phyloP scores from a whole-genome alignment of 768 basidiomycete genomes.

The Tylopilus cervinicoccineus region DNA sequence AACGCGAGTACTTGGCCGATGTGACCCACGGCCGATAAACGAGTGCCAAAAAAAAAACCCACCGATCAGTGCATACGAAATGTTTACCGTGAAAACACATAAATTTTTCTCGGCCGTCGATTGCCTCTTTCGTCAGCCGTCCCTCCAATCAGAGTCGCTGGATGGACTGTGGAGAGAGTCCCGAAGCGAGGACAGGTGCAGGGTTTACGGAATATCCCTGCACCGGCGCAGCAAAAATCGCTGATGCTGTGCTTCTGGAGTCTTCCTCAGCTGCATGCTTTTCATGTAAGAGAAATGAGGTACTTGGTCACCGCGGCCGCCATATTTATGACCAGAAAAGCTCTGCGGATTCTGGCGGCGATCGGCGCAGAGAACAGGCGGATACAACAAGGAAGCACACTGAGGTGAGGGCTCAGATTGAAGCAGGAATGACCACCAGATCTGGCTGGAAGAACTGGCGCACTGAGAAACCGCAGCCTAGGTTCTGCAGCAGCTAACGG shows the following conservation, averaged over 20 bases:
- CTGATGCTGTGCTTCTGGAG: constrained; percentile 19
- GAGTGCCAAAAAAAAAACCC: not conserved
- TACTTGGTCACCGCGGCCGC: constrained; percentile 1
- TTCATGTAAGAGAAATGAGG: constrained; percentile 11
- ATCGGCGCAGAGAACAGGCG: not conserved
- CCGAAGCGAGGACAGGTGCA: constrained; percentile 4
- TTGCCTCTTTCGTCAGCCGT: not conserved
- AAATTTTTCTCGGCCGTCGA: not conserved
- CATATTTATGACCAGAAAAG: not conserved
- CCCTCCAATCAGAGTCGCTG: constrained; percentile 1
- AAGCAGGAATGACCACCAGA: too few relatives aligned
- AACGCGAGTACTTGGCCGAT: constrained; percentile 2
- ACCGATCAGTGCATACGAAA: not conserved
- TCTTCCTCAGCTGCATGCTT: constrained; percentile 6
- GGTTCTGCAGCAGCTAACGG: not conserved
- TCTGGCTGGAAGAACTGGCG: not conserved
- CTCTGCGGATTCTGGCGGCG: not conserved
- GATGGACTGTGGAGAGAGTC: not conserved
- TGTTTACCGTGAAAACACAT: not conserved
- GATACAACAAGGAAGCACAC: not conserved
- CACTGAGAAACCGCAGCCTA: not conserved
- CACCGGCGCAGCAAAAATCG: constrained; percentile 18
- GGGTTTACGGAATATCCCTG: constrained; percentile 17
- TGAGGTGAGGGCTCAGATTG: too few relatives aligned
- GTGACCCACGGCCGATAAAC: not conserved